A percentile compares a stretch with the other conserved stretches of the same genome.
phyloP scores from a whole-genome alignment of 129 eudicot genomes.

The Oenanthe sinensis region DNA sequence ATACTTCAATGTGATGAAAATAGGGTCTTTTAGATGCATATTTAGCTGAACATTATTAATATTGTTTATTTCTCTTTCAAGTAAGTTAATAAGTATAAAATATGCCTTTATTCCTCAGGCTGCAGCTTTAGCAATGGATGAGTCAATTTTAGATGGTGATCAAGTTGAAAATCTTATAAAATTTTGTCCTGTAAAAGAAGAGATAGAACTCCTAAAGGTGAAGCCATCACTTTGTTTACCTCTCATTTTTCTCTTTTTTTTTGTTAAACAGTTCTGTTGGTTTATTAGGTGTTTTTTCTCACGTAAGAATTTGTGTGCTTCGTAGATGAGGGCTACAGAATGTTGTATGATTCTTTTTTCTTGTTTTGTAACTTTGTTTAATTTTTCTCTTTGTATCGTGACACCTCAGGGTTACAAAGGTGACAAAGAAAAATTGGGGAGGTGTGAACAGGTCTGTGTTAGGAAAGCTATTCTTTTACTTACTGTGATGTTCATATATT shows the following conservation, averaged over 20 bases:
- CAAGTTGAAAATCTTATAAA: slow-evolving; percentile 80
- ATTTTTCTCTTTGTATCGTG: slow-evolving; percentile 15
- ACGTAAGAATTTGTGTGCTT: not conserved
- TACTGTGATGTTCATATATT: not conserved
- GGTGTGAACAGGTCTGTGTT: slow-evolving; percentile 59
- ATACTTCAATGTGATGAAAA: not conserved
- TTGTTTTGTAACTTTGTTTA: not conserved
- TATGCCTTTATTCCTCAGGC: slow-evolving; percentile 29
- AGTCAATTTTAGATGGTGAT: slow-evolving; percentile 67
- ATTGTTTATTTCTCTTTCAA: slow-evolving; percentile 2
- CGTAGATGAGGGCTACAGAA: not conserved
- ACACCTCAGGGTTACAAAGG: slow-evolving; percentile 53
- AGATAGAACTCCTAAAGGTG: slow-evolving; percentile 83
- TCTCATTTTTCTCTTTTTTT: not conserved
- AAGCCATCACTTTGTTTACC: slow-evolving; percentile 2
- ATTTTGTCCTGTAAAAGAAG: slow-evolving; percentile 80
- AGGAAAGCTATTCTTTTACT: not conserved
- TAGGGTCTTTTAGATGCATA: not conserved
- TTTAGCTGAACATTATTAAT: not conserved
- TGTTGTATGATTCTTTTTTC: slow-evolving; percentile 10
- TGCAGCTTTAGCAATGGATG: slow-evolving; percentile 83
- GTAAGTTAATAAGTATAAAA: slow-evolving; percentile 14
- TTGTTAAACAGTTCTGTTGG: not conserved
- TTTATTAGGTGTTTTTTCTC: not conserved
- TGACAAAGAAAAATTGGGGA: slow-evolving; percentile 62